Conservation (phyloP, 441 rosid species). For the Hura crepitans region DNA sequence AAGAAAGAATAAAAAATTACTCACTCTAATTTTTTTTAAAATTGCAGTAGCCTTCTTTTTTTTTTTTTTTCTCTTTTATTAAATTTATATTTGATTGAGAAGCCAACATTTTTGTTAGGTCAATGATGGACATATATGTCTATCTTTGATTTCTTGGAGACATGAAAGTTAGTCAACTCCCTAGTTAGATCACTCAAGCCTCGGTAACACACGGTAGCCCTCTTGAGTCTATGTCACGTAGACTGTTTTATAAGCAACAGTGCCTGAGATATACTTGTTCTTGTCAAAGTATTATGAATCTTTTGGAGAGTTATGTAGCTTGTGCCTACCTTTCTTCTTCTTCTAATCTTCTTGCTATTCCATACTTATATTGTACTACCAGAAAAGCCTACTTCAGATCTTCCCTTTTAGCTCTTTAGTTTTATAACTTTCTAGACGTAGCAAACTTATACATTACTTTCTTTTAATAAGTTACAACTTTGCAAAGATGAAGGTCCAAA, state of each 20-base stretch:
- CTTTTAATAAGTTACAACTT: background rate
- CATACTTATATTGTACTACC: background rate
- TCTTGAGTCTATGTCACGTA: background rate
- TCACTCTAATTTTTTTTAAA: background rate
- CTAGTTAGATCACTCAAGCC: too few species aligned
- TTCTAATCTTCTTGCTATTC: conserved; percentile 15
- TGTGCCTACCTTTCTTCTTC: conserved; percentile 16
- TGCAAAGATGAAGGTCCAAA: background rate
- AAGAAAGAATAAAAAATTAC: too few species aligned
- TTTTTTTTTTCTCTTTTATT: too few species aligned
- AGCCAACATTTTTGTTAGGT: background rate
- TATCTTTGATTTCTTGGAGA: background rate
- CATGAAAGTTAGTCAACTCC: conserved; percentile 13
- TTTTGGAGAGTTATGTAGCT: conserved; percentile 9
- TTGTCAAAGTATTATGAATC: conserved; percentile 7
- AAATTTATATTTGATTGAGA: too few species aligned
- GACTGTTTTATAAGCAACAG: conserved; percentile 16
- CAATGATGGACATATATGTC: background rate
- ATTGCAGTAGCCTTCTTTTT: background rate
- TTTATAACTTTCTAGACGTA: background rate
- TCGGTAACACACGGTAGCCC: background rate
- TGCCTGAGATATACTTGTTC: conserved; percentile 16
- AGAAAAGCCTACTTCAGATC: conserved; percentile 22
- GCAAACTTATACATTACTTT: background rate
- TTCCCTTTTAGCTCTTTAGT: conserved; percentile 3